These are phyloP conservation scores for Colletotrichum neosansevieriae DNA, from an alignment of 2,329 filamentous ascomycete species.

Conservation along the genomic window DNA sequence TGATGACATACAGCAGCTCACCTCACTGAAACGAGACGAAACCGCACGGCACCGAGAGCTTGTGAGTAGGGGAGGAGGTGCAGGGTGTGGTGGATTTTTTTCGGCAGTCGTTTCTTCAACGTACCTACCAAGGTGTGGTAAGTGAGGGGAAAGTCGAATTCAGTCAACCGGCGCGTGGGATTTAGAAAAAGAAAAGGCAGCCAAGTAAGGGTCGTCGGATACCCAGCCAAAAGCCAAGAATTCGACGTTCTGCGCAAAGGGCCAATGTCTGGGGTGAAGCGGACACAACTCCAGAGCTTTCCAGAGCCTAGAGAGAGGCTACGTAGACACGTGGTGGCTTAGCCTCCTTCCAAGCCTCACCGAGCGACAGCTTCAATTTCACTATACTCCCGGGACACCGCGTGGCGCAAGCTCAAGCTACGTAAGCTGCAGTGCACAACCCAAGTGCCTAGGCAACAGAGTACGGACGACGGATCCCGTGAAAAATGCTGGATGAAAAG, in stretches of 20 bases:
- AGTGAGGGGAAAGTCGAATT: constrained; percentile 15
- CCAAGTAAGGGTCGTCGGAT: constrained; percentile 9
- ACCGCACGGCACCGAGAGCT: constrained; percentile 16
- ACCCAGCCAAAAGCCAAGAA: constrained; percentile 7
- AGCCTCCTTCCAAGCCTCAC: constrained; percentile 35
- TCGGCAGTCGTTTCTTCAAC: background rate
- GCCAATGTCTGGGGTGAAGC: background rate
- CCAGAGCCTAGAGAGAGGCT: background rate
- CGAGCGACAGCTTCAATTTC: background rate
- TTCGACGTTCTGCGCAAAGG: constrained; percentile 2
- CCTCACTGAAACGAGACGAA: constrained; percentile 15
- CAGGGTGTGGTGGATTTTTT: constrained; percentile 27
- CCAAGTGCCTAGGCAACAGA: background rate
- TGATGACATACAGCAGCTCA: background rate
- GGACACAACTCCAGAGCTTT: too few relatives aligned
- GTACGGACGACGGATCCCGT: background rate
- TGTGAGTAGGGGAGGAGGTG: constrained; percentile 12
- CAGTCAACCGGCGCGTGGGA: background rate
- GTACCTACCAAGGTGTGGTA: constrained; percentile 11
- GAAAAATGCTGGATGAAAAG: background rate
- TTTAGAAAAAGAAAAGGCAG: background rate
- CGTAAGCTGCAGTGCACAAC: background rate
- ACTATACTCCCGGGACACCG: background rate
- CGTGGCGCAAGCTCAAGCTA: constrained; percentile 13
- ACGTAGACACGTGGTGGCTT: constrained; percentile 38